Base-by-base conservation (phyloP, 164 flowering plant species). In the Chimonanthus praecox region DNA sequence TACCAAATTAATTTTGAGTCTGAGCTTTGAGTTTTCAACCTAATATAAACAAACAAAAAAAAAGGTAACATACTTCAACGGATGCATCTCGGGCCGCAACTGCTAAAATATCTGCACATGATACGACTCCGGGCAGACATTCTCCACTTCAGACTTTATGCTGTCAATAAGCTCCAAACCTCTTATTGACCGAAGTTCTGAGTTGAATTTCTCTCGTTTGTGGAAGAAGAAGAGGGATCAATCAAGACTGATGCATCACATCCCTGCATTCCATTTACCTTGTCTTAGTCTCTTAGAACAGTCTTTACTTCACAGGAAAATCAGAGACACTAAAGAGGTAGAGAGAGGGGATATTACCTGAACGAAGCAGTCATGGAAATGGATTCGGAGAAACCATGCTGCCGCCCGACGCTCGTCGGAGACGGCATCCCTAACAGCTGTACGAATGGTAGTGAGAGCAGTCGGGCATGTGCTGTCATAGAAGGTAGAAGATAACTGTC, bases 291-390 rank as follows among this genome's bases (percentile, higher is more conserved):
- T 33, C 33, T 33, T 33, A 33, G 33, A 33, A 33, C 33, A 33
- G 2, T 33, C 33, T 33, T 33, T 33, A 33, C 33, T 33, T 33
- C 33, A 33, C 33, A 33, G 33, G 33, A 33, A 33, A 33, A 33
- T 33, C 1, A 33, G 33, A 33, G 33, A 33, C 33, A 33, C 33
- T 33, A 33, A 33, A 33, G 33, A 33, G 33, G 33, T 33, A 33
- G 33, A 33, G 33, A 33, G 33, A 33, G 33, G 21, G 21, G 21
- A 20, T 20, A 20, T 20, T 20, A 20, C 21, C 21, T 20, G 21
- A 20, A 92, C 94, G 76, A 92, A 92, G 71, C 97, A 92, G 73
- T 90, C 97, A 74, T 92, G 97, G 69, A 92, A 90, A 71, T 92
- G 94, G 20, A 92, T 69, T 64, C 97, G 90, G 58, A 92, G 92